A percentile compares a stretch with the other conserved stretches of the same genome.
Conservation (phyloP, 371 early-diverging fungal species). For the Parasitella parasitica region DNA sequence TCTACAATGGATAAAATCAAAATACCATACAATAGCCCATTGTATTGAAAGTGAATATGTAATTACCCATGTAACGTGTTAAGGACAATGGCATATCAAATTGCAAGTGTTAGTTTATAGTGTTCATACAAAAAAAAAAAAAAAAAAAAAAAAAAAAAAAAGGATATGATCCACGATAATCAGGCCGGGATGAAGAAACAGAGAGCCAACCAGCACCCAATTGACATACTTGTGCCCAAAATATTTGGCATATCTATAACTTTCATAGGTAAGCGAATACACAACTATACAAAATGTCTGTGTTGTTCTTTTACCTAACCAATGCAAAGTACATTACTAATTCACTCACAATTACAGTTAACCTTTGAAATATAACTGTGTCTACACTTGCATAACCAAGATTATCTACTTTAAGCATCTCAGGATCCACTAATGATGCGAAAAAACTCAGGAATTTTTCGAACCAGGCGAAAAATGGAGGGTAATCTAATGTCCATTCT, state of each 20-base stretch:
- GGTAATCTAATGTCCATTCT: slow-evolving; percentile 97
- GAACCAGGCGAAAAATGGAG: slow-evolving; percentile 97
- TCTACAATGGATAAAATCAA: slow-evolving; percentile 77
- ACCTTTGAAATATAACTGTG: slow-evolving; percentile 85
- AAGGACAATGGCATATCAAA: not conserved
- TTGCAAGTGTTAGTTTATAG: not conserved
- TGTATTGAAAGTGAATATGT: slow-evolving; percentile 95
- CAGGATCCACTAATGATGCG: slow-evolving; percentile 67
- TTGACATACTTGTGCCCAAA: slow-evolving; percentile 42
- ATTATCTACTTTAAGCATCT: slow-evolving; percentile 75
- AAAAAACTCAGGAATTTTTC: slow-evolving; percentile 75
- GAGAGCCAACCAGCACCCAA: slow-evolving; percentile 52
- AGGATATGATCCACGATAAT: slow-evolving; percentile 72
- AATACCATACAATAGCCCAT: slow-evolving; percentile 92
- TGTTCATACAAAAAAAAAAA: slow-evolving; percentile 70
- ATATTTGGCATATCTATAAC: slow-evolving; percentile 31
- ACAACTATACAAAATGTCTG: too few species aligned
- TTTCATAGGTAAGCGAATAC: not conserved
- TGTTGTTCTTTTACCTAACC: slow-evolving; percentile 47
- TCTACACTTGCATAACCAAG: slow-evolving; percentile 63
- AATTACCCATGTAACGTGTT: slow-evolving; percentile 17
- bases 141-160: too few species aligned
- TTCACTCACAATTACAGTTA: slow-evolving; percentile 83
- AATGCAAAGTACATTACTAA: slow-evolving; percentile 73
- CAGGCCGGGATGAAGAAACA: slow-evolving; percentile 86